Percentiles rank a stretch among this genome's conserved stretches.
phyloP scores from a whole-genome alignment of 768 basidiomycete species.

The Leccinum imitatum region DNA sequence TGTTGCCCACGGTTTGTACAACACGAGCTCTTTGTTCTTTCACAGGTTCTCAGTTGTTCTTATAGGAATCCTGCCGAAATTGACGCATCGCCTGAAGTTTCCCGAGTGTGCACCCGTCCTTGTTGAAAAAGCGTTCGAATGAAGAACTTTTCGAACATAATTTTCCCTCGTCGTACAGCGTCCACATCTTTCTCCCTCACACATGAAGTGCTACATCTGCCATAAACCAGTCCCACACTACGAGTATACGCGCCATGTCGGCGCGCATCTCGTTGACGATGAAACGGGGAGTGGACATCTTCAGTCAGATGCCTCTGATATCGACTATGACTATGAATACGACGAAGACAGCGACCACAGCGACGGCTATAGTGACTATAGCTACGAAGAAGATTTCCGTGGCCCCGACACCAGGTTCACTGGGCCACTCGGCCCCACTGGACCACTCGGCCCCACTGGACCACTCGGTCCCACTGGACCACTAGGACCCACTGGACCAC shows the following conservation, averaged over 20 bases:
- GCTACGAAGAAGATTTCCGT: background rate
- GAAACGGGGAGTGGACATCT: background rate
- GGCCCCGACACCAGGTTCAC: background rate
- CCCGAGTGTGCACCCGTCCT: background rate
- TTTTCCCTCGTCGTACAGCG: background rate
- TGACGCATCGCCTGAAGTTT: background rate
- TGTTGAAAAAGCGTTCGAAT: background rate
- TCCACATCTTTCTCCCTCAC: background rate
- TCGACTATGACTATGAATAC: background rate
- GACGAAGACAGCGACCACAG: too few species aligned
- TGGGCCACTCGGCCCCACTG: background rate
- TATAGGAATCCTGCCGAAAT: too few species aligned
- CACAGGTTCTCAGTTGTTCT: too few species aligned
- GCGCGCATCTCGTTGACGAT: conserved; percentile 4
- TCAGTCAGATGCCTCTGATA: background rate
- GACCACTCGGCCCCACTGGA: too few species aligned
- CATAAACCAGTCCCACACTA: conserved; percentile 4
- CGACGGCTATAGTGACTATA: background rate
- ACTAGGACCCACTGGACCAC: too few species aligned
- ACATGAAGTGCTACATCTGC: conserved; percentile 23
- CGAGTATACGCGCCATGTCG: conserved; percentile 16
- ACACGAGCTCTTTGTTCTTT: too few species aligned
- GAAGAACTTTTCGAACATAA: background rate
- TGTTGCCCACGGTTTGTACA: background rate
- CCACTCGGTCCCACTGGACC: too few species aligned